Conservation (phyloP, 257 asterid species). For the Asclepias syriaca region DNA sequence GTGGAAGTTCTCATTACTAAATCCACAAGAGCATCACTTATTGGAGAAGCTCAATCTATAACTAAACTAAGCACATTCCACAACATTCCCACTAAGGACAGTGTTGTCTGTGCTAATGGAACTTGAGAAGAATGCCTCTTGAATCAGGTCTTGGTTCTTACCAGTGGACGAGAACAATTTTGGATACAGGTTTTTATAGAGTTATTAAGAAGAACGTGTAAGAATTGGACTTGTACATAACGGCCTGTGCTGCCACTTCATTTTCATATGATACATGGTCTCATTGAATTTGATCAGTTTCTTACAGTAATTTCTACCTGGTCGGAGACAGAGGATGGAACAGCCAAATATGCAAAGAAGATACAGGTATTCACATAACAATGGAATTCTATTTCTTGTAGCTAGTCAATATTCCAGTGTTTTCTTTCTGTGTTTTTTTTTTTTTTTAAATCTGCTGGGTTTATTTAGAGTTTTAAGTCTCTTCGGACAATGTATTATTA, state of each 20-base stretch:
- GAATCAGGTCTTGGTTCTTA: neutral
- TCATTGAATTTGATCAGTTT: neutral
- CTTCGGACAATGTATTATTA: neutral
- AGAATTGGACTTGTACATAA: neutral
- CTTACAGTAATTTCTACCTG: neutral
- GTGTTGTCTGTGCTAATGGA: slow-evolving; percentile 38
- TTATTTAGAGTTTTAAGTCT: neutral
- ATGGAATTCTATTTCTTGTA: neutral
- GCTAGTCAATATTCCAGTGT: neutral
- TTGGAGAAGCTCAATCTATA: slow-evolving; percentile 69
- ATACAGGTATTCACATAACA: neutral
- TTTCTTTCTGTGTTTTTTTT: too few species aligned
- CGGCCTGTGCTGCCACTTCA: neutral
- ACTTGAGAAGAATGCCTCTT: slow-evolving; percentile 21
- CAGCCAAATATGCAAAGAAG: neutral
- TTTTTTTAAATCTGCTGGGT: neutral
- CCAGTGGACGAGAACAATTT: neutral
- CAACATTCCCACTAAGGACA: slow-evolving; percentile 33
- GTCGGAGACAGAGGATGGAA: neutral
- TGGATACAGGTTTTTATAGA: neutral
- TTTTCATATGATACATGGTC: neutral
- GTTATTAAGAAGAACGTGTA: neutral
- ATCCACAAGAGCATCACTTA: slow-evolving; percentile 74
- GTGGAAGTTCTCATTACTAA: slow-evolving; percentile 67
- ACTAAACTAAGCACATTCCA: slow-evolving; percentile 68